phyloP scores from a whole-genome alignment of 106 monocot species.

The Alisma plantagoaquatica region DNA sequence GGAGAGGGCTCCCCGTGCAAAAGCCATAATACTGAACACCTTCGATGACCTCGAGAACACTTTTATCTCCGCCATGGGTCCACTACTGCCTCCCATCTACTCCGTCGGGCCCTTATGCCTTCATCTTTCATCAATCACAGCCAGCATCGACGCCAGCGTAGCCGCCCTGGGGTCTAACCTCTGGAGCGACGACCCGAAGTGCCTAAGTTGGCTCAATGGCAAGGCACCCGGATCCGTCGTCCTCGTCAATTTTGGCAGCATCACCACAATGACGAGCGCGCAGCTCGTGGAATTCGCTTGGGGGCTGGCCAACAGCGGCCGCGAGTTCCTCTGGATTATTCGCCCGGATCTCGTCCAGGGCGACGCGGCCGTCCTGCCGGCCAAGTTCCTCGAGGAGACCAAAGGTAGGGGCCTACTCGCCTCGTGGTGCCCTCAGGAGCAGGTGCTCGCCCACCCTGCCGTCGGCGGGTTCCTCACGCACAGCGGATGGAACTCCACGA shows the following conservation, averaged over 20 bases:
- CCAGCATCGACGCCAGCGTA: too few relatives aligned
- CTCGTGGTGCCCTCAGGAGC: background rate
- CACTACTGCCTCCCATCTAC: too few relatives aligned
- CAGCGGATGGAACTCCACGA: conserved; percentile 74
- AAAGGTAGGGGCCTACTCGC: background rate
- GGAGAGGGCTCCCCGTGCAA: too few relatives aligned
- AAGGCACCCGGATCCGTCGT: background rate
- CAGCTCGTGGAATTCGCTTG: conserved; percentile 2
- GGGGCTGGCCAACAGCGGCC: background rate
- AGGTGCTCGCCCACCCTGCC: conserved; percentile 16
- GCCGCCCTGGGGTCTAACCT: too few relatives aligned
- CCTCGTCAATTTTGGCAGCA: conserved; percentile 6
- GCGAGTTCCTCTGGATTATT: conserved; percentile 3
- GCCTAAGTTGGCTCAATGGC: conserved; percentile 7
- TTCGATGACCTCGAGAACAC: too few relatives aligned
- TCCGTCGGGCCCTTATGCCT: too few relatives aligned
- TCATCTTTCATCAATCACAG: too few relatives aligned
- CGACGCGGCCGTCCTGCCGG: background rate
- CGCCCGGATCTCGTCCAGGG: background rate
- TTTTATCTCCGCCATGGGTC: too few relatives aligned
- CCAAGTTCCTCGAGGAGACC: background rate
- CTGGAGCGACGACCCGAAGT: conserved; percentile 9
- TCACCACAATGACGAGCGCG: background rate
- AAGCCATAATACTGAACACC: too few relatives aligned
- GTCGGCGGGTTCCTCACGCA: conserved; percentile 52